phyloP scores from a whole-genome alignment of 139 green algal genomes.

The Choricystis sp. region DNA sequence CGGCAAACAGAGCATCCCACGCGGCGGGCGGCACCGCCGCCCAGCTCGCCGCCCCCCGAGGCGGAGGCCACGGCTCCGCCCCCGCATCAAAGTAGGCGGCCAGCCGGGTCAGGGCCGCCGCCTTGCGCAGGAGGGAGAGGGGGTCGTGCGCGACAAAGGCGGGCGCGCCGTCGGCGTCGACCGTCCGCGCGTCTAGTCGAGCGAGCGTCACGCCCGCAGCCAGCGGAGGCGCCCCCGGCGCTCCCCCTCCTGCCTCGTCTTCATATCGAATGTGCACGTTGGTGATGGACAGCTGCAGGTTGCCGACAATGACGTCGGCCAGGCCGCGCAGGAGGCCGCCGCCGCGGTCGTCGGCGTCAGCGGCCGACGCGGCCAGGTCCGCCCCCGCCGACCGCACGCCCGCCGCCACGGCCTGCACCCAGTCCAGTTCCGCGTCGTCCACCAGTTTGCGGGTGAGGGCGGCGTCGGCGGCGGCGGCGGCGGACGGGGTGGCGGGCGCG shows the following conservation, averaged over 20 bases:
- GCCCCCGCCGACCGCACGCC: too few species aligned
- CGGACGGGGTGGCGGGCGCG: not conserved
- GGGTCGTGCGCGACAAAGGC: slow-evolving; percentile 63
- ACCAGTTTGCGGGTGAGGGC: slow-evolving; percentile 9
- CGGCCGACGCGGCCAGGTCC: not conserved
- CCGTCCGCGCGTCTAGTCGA: slow-evolving; percentile 61
- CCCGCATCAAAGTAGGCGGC: slow-evolving; percentile 69
- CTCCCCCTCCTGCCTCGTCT: slow-evolving; percentile 8
- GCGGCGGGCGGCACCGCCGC: slow-evolving; percentile 17
- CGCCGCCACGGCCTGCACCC: slow-evolving; percentile 18
- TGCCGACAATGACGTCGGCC: slow-evolving; percentile 66
- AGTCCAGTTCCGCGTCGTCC: slow-evolving; percentile 22
- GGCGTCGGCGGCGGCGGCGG: not conserved
- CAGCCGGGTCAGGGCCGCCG: slow-evolving; percentile 39
- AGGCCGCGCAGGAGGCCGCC: slow-evolving; percentile 36
- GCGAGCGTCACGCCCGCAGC: slow-evolving; percentile 57
- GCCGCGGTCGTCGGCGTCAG: slow-evolving; percentile 5
- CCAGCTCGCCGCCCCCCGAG: slow-evolving; percentile 21
- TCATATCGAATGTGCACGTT: slow-evolving; percentile 83
- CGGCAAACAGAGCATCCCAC: slow-evolving; percentile 62
- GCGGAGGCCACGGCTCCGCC: slow-evolving; percentile 19
- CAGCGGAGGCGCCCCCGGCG: not conserved
- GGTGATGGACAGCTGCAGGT: slow-evolving; percentile 71
- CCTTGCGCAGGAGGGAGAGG: slow-evolving; percentile 68
- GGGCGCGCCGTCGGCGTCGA: slow-evolving; percentile 53